Conservation (phyloP, 2,329 filamentous ascomycete species). For the Paraconiothyrium sp. region DNA sequence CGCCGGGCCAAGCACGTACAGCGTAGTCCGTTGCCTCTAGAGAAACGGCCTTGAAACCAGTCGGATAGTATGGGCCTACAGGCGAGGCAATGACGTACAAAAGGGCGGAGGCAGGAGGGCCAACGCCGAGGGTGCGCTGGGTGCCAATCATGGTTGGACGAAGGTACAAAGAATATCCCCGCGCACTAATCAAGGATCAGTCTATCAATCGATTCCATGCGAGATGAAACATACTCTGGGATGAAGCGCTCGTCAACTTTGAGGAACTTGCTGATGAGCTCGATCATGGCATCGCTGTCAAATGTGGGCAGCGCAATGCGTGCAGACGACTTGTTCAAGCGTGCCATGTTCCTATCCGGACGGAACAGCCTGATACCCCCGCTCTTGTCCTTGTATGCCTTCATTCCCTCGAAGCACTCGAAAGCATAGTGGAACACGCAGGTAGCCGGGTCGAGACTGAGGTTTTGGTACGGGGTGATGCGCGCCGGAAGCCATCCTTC, state of each 20-base stretch:
- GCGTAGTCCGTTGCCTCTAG: constrained; percentile 97
- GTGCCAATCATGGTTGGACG: constrained; percentile 98
- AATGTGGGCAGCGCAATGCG: constrained; percentile 95
- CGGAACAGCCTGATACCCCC: constrained; percentile 88
- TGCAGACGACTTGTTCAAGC: constrained; percentile 88
- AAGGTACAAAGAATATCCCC: constrained; percentile 94
- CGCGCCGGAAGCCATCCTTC: constrained; percentile 84
- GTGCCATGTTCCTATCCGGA: constrained; percentile 94
- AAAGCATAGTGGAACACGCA: constrained; percentile 99
- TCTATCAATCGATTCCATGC: background rate
- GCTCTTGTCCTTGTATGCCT: constrained; percentile 90
- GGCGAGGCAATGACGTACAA: constrained; percentile 96
- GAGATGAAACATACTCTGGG: constrained; percentile 67
- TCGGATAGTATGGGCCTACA: constrained; percentile 97
- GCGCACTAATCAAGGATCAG: constrained; percentile 52
- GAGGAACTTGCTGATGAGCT: constrained; percentile 82
- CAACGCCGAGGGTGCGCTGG: constrained; percentile 91
- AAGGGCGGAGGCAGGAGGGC: constrained; percentile 88
- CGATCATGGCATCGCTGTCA: constrained; percentile 75
- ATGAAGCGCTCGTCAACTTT: constrained; percentile 90
- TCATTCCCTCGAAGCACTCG: constrained; percentile 98
- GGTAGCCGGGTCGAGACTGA: constrained; percentile 92
- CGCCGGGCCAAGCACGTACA: constrained; percentile 96
- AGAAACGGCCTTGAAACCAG: constrained; percentile 96
- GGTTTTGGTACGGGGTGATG: constrained; percentile 95